A percentile compares a stretch with the other conserved stretches of the same genome.
These are phyloP conservation scores for Liriodendron chinense DNA, from an alignment of 164 flowering plant genomes.

Conservation along the genomic window DNA sequence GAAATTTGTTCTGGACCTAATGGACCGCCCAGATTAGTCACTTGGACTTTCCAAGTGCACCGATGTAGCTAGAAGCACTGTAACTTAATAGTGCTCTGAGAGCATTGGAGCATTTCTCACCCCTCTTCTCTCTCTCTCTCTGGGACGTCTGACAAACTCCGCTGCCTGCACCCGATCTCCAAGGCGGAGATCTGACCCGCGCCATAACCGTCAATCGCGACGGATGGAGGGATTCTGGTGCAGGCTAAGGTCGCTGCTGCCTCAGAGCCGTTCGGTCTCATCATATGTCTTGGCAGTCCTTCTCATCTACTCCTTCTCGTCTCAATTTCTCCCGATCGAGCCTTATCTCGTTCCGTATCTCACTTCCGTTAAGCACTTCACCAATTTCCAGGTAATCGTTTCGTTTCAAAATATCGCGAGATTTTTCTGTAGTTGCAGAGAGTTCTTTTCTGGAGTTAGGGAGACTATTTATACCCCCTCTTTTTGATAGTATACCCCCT, in stretches of 20 bases:
- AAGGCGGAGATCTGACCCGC: no score
- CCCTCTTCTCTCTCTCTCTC: background rate
- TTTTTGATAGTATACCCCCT: background rate
- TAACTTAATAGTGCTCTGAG: no score
- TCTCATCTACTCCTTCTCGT: constrained; percentile 18
- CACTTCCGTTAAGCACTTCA: constrained; percentile 24
- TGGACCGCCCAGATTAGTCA: no score
- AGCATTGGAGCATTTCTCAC: background rate
- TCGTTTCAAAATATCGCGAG: background rate
- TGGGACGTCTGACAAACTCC: background rate
- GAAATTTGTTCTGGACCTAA: no score
- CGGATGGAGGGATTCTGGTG: constrained; percentile 1
- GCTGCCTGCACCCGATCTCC: no score
- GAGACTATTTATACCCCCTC: no score
- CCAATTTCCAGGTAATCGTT: constrained; percentile 17
- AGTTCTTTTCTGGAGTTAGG: no score
- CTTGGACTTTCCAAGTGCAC: no score
- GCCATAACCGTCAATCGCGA: no score
- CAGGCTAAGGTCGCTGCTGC: background rate
- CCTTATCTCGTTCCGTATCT: constrained; percentile 22
- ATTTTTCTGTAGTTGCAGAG: no score
- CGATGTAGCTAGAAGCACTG: no score
- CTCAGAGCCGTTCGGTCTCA: constrained; percentile 4
- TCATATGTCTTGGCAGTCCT: constrained; percentile 5
- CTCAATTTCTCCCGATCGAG: constrained; percentile 22